Evolutionary conservation across 129 eudicot genomes (phyloP).

Genomic region (Flaveria ramosissima): DNA sequence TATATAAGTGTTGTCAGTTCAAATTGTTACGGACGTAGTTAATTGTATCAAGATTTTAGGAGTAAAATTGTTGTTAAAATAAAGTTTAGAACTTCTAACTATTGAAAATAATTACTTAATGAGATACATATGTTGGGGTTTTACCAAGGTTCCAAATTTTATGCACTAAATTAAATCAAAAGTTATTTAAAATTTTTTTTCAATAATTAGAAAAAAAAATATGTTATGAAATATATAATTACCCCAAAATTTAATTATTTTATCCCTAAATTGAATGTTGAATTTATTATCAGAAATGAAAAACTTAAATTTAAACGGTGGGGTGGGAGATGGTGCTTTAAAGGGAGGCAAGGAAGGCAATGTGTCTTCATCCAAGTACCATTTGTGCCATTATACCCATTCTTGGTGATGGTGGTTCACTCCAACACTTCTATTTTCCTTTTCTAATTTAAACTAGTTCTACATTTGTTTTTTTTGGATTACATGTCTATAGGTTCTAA

Average conservation of each 20-base stretch:
- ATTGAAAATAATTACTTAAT: neutral
- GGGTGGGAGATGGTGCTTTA: conserved; percentile 33
- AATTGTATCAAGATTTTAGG: too few relatives aligned
- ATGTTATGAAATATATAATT: neutral
- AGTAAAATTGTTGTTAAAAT: too few relatives aligned
- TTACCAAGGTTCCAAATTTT: neutral
- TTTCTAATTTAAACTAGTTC: neutral
- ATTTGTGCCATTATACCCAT: conserved; percentile 37
- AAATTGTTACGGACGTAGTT: too few relatives aligned
- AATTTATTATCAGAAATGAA: neutral
- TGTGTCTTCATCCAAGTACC: conserved; percentile 39
- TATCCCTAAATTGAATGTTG: neutral
- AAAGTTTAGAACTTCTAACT: neutral
- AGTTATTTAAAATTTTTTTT: neutral
- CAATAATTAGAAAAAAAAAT: neutral
- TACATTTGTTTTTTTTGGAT: too few relatives aligned
- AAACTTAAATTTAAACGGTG: neutral
- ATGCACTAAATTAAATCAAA: neutral
- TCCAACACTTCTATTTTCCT: neutral
- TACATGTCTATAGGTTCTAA: neutral
- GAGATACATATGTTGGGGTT: neutral
- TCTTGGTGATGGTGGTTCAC: conserved; percentile 36
- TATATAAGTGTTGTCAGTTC: too few relatives aligned
- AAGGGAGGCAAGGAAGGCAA: conserved; percentile 46
- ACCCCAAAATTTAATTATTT: neutral